phyloP scores from a whole-genome alignment of 1,284 basidiomycete genomes.

The Papiliotrema fonsecae region DNA sequence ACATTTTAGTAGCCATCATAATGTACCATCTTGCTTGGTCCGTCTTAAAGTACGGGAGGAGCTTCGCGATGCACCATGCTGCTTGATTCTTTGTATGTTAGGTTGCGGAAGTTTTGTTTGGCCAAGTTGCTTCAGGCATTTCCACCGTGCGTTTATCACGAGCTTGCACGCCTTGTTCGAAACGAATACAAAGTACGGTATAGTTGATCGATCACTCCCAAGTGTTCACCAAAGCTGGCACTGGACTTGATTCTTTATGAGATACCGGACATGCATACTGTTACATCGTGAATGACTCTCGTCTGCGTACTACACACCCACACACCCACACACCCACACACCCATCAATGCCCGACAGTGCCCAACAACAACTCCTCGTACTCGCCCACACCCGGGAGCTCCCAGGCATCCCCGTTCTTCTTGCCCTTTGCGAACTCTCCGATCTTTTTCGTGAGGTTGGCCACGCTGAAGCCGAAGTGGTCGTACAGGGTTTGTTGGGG shows the following conservation, averaged over 20 bases:
- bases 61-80: too few relatives aligned
- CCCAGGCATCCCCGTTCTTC: slow-evolving; percentile 4
- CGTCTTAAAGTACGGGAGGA: too few relatives aligned
- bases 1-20: too few relatives aligned
- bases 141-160: too few relatives aligned
- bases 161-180: too few relatives aligned
- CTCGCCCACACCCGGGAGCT: slow-evolving; percentile 36
- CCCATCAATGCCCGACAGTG: not conserved
- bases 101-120: too few relatives aligned
- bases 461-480: slow-evolving; percentile 37
- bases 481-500: slow-evolving; percentile 33
- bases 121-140: too few relatives aligned
- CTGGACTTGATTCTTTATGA: not conserved
- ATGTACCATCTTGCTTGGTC: too few relatives aligned
- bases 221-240: too few relatives aligned
- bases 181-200: too few relatives aligned
- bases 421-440: slow-evolving; percentile 14
- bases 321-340: not conserved
- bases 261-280: not conserved
- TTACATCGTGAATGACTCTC: not conserved
- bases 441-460: slow-evolving; percentile 31
- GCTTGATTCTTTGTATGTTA: too few relatives aligned
- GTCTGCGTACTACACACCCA: not conserved
- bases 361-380: slow-evolving; percentile 35
- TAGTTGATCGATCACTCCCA: too few relatives aligned